A percentile compares a stretch with the other conserved stretches of the same genome.
Conservation (phyloP, 225 moss, liverwort and hornwort genomes). For the Rhytidiadelphus loreus region DNA sequence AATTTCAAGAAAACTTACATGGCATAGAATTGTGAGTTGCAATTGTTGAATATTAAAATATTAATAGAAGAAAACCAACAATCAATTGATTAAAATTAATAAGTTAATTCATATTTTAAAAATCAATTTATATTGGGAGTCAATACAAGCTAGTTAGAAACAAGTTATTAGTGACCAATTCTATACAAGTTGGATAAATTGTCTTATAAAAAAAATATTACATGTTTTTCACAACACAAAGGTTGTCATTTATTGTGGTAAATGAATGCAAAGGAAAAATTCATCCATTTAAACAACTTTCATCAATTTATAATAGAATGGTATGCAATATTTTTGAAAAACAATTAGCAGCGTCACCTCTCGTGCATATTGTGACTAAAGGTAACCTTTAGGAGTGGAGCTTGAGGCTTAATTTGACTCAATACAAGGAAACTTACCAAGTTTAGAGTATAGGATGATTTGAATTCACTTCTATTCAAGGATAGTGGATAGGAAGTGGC, state of each 20-base stretch:
- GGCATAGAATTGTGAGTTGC: too few relatives aligned
- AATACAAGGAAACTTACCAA: fast-evolving
- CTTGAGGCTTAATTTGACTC: background rate
- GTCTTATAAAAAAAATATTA: background rate
- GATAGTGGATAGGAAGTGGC: background rate
- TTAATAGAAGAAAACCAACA: too few relatives aligned
- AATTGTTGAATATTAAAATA: too few relatives aligned
- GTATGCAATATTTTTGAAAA: background rate
- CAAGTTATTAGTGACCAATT: too few relatives aligned
- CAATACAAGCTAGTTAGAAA: too few relatives aligned
- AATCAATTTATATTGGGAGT: too few relatives aligned
- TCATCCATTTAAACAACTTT: background rate
- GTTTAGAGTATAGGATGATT: too few relatives aligned
- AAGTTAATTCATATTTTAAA: too few relatives aligned
- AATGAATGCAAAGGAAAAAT: background rate
- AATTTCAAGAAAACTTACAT: too few relatives aligned
- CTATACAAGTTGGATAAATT: too few relatives aligned
- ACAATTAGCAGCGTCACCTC: background rate
- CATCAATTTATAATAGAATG: background rate
- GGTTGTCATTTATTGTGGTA: background rate
- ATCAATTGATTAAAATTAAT: too few relatives aligned
- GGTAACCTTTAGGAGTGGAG: fast-evolving
- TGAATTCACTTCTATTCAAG: background rate
- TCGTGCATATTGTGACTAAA: too few relatives aligned
- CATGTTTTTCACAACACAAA: background rate